These are phyloP conservation scores for Bauhinia variegata DNA, from an alignment of 306 rosid genomes.

Conservation along the genomic window DNA sequence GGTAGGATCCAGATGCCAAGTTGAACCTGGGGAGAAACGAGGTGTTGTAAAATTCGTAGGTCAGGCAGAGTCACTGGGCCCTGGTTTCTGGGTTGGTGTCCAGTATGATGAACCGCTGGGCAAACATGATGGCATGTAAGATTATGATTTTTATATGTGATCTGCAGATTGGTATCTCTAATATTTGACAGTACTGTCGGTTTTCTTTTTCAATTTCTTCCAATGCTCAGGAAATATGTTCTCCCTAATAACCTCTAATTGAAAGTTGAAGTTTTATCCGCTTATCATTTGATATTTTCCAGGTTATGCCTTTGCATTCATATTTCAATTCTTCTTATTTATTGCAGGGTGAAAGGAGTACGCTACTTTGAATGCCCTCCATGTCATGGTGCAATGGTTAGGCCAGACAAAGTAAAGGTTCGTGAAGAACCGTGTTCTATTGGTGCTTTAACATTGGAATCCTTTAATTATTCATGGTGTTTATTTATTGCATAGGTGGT, in stretches of 20 bases:
- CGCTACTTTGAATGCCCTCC: slow-evolving; percentile 82
- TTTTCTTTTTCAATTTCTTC: too few species aligned
- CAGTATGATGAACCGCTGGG: slow-evolving; percentile 98
- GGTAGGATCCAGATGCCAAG: slow-evolving; percentile 97
- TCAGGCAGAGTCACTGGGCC: slow-evolving; percentile 74
- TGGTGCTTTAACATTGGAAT: slow-evolving; percentile 4
- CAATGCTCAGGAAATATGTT: neutral
- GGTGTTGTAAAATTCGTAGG: slow-evolving; percentile 82
- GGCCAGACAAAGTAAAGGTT: slow-evolving; percentile 96
- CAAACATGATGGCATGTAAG: slow-evolving; percentile 88
- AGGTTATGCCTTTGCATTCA: neutral
- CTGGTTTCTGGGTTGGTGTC: slow-evolving; percentile 94
- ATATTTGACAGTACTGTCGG: slow-evolving; percentile 4
- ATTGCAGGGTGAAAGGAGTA: slow-evolving; percentile 76
- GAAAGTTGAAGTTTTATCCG: neutral
- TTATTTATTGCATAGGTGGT: neutral
- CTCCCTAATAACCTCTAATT: neutral
- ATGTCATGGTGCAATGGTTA: slow-evolving; percentile 79
- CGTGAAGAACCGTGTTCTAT: slow-evolving; percentile 23
- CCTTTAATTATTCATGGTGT: neutral
- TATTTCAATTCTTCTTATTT: slow-evolving; percentile 7
- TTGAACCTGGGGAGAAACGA: slow-evolving; percentile 86
- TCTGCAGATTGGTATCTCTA: neutral
- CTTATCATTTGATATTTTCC: slow-evolving; percentile 5
- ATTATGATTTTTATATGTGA: slow-evolving; percentile 6